Evolutionary conservation across 2,329 filamentous ascomycete genomes (phyloP).

Genomic region (Aspergillus sp.): DNA sequence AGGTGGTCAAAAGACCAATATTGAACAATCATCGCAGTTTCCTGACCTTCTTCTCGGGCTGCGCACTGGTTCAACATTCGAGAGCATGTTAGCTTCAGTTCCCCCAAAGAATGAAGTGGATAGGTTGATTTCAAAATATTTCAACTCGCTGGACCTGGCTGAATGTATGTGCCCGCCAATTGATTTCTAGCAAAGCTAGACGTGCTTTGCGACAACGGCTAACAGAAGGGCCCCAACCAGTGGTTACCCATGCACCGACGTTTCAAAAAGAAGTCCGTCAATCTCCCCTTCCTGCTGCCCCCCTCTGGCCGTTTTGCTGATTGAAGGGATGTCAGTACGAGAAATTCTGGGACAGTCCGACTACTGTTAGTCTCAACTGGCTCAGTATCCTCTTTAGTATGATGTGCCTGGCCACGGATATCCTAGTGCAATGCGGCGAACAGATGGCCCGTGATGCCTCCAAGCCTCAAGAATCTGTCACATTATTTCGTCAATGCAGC

Average conservation of each 20-base stretch:
- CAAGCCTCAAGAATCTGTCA: not conserved
- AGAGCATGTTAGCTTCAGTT: not conserved
- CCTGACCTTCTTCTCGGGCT: not conserved
- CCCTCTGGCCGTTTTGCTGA: not conserved
- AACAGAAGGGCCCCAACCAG: not conserved
- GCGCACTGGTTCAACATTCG: not conserved
- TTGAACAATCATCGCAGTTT: not conserved
- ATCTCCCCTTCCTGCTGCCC: not conserved
- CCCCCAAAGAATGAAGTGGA: not conserved
- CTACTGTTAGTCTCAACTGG: not conserved
- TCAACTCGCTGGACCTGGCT: not conserved
- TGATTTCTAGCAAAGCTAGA: not conserved
- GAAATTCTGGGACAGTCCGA: not conserved
- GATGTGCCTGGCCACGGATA: not conserved
- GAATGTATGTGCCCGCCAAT: not conserved
- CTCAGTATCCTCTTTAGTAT: not conserved
- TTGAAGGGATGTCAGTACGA: not conserved
- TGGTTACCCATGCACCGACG: not conserved
- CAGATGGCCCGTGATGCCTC: not conserved
- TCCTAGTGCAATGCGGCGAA: not conserved
- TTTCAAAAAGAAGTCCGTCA: not conserved
- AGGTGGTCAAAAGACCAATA: not conserved
- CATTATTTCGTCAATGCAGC: not conserved
- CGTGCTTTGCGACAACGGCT: not conserved
- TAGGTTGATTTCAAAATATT: not conserved